Evolutionary conservation across 768 basidiomycete species (phyloP).

Genomic region (Lentinula boryana): DNA sequence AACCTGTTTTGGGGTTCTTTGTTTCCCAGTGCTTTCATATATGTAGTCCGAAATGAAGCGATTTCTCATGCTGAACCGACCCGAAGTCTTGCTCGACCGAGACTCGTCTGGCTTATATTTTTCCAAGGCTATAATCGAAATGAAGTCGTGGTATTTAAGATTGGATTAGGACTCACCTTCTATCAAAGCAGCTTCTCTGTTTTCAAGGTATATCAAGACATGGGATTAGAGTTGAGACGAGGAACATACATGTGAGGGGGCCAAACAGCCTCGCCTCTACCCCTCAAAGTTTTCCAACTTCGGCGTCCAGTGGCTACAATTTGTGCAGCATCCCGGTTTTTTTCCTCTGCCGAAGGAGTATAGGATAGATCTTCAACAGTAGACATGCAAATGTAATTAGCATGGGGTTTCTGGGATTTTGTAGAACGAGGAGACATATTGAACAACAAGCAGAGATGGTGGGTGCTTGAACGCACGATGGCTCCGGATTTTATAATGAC

Average conservation of each 20-base stretch:
- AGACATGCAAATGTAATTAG: constrained; percentile 24
- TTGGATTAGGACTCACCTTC: constrained; percentile 32
- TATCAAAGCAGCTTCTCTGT: constrained; percentile 43
- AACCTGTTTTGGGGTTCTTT: constrained; percentile 52
- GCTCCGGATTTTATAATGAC: background rate
- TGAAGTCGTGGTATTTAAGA: background rate
- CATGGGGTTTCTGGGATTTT: constrained; percentile 12
- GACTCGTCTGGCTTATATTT: constrained; percentile 44
- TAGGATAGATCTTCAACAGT: constrained; percentile 38
- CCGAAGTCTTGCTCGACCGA: constrained; percentile 40
- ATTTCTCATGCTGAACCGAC: constrained; percentile 56
- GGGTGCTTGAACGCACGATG: background rate
- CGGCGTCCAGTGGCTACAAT: constrained; percentile 40
- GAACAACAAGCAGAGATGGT: background rate
- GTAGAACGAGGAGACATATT: constrained; percentile 1
- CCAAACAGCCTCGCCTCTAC: constrained; percentile 51
- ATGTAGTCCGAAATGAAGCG: constrained; percentile 59
- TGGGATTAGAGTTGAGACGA: background rate
- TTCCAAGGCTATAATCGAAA: constrained; percentile 32
- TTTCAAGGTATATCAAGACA: background rate
- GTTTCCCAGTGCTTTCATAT: constrained; percentile 40
- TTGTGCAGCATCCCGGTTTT: constrained; percentile 20
- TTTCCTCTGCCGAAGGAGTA: constrained; percentile 31
- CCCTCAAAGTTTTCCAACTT: constrained; percentile 51
- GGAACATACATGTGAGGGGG: constrained; percentile 38